phyloP scores from a whole-genome alignment of 2,329 filamentous ascomycete genomes.

The Alternaria viburni region DNA sequence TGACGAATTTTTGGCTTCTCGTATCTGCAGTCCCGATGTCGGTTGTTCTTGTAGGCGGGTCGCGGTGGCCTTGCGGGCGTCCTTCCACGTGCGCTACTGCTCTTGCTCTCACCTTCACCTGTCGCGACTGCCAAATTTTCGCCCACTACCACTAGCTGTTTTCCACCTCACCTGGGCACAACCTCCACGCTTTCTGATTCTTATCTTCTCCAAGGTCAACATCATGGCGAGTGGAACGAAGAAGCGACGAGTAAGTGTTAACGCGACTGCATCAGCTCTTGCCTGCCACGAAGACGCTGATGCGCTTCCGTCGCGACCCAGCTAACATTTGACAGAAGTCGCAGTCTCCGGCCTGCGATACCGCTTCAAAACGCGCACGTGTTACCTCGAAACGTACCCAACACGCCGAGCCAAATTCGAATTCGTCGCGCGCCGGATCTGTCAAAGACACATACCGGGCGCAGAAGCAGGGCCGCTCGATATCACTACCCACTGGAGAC shows the following conservation, averaged over 20 bases:
- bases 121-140: background rate
- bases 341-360: background rate
- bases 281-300: no score
- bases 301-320: no score
- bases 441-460: slow-evolving; percentile 1
- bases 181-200: background rate
- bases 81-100: background rate
- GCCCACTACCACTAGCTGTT: background rate
- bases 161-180: background rate
- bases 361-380: slow-evolving; percentile 4
- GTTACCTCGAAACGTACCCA: background rate
- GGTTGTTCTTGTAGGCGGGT: background rate
- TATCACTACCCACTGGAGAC: slow-evolving; percentile 14
- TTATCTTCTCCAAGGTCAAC: background rate
- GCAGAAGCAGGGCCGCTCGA: background rate
- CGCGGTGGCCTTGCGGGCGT: background rate
- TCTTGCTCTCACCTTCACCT: background rate
- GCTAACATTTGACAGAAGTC: background rate
- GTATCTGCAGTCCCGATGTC: no score
- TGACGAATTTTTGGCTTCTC: background rate
- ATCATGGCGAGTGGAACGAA: slow-evolving; percentile 6
- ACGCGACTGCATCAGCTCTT: background rate
- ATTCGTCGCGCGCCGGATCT: background rate
- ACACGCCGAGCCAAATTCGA: background rate
- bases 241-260: slow-evolving; percentile 9